Evolutionary conservation across 176 grass and related monocot species (phyloP), one percentile per base, ranked within the genome.

Genomic region (Triticum dicoccoides): DNA sequence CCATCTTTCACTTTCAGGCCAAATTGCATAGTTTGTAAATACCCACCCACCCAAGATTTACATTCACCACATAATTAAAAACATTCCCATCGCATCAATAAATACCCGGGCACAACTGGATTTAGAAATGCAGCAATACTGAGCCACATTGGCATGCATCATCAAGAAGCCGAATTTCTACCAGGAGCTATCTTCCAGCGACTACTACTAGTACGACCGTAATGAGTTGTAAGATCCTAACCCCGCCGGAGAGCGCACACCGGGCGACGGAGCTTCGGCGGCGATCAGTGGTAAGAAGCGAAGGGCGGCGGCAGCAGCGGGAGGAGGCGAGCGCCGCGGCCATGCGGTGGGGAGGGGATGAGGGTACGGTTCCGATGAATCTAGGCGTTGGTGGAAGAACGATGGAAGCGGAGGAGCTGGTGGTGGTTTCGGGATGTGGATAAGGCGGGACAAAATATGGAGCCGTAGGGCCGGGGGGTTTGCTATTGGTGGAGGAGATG

Each of bases 251-350:
- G 77, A 87, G 85, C 7, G 91, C 89, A 82, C 90, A 91, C n/a
- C 88, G 80, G 24, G 67, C 78, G 13, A 86, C 69, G 18, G 84
- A 66, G 81, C 87, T 34, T 71, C 85, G 82, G 65, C 47, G 69
- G 35, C 80, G 79, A 30, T 39, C 14, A 3, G 56, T 84, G 11
- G 67, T 65, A 44, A 52, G 24, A 64, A 21, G 76, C 68, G 87
- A 25, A n/a, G 85, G 69, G 34, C 12, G 83, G 69, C 67, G 82
- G 70, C 70, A 91, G 87, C 87, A 94, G 39, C 78, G 86, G 74
- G 90, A 91, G 76, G 84, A 98, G 61, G 90, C 86, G 58, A 98
- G 83, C 80, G 86, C 81, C 63, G 87, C 87, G 80, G 92, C 90
- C 94, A 97, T 97, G n/a, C 68, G 20, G 24, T 76, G 15, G 51